Percentiles rank a stretch among this genome's conserved stretches.
phyloP scores from a whole-genome alignment of 202 grass and related monocot species.

The Zizania palustris region DNA sequence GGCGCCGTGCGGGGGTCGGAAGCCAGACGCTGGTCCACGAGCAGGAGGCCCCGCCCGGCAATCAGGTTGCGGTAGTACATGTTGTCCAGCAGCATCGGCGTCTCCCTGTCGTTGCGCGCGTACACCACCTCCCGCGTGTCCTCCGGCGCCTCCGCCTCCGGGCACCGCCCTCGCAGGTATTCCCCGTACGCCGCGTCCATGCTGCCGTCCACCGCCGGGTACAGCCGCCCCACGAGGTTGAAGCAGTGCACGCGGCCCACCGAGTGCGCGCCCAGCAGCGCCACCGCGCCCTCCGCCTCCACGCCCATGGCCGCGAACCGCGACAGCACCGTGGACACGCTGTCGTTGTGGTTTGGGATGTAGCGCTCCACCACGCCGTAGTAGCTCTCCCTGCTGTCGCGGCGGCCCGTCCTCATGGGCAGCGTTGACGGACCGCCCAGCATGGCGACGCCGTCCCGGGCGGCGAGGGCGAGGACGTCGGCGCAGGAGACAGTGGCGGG shows the following conservation, averaged over 20 bases:
- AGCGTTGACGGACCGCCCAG: slow-evolving; percentile 40
- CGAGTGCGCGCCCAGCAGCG: slow-evolving; percentile 65
- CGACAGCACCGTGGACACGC: slow-evolving; percentile 42
- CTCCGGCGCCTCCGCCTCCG: slow-evolving; percentile 36
- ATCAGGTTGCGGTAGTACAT: slow-evolving; percentile 60
- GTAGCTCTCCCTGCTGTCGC: slow-evolving; percentile 42
- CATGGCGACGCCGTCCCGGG: slow-evolving; percentile 31
- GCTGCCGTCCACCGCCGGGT: slow-evolving; percentile 56
- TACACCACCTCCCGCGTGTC: slow-evolving; percentile 61
- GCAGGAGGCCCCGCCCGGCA: slow-evolving; percentile 40
- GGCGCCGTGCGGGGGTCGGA: slow-evolving; percentile 48
- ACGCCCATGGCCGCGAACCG: slow-evolving; percentile 52
- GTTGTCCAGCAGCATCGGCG: slow-evolving; percentile 70
- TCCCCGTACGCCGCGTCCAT: slow-evolving; percentile 49
- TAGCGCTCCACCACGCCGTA: slow-evolving; percentile 24
- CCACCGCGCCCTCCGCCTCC: slow-evolving; percentile 38
- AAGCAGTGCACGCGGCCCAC: slow-evolving; percentile 72
- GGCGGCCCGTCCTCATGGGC: slow-evolving; percentile 52
- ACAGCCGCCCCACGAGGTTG: slow-evolving; percentile 63
- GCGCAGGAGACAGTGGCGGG: slow-evolving; percentile 52
- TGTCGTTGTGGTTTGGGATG: slow-evolving; percentile 66
- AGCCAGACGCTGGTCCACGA: slow-evolving; percentile 58
- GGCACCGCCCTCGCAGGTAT: slow-evolving; percentile 60
- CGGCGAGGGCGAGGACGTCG: slow-evolving; percentile 46
- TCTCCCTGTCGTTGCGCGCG: slow-evolving; percentile 61